phyloP scores from a whole-genome alignment of 345 rosid genomes.

The Brassica cretica region DNA sequence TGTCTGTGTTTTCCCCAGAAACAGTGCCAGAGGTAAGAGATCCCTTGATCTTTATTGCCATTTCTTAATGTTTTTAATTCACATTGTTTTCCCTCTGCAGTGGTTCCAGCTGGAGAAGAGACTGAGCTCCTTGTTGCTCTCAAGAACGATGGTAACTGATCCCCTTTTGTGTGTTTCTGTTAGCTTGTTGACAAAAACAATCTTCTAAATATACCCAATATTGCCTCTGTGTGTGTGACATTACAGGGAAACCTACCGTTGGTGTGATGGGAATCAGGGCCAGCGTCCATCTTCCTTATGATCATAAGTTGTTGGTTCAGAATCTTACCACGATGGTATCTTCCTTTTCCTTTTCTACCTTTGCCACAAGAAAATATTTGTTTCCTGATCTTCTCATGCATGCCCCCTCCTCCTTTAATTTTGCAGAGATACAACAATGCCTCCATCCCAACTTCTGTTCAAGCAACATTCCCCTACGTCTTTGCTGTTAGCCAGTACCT shows the following conservation, averaged over 20 bases:
- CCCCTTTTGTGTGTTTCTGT: background rate
- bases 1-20: conserved; percentile 77
- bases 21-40: conserved; percentile 63
- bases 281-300: conserved; percentile 84
- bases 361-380: conserved; percentile 1
- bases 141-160: conserved; percentile 75
- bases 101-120: conserved; percentile 86
- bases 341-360: background rate
- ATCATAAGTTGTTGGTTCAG: conserved; percentile 75
- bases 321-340: conserved; percentile 53
- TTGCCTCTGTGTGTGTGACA: background rate
- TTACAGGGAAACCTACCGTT: conserved; percentile 61
- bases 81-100: conserved; percentile 45
- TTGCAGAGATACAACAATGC: conserved; percentile 88
- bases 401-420: conserved; percentile 7
- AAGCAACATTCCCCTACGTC: conserved; percentile 83
- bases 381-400: background rate
- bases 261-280: conserved; percentile 85
- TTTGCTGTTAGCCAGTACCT: conserved; percentile 89
- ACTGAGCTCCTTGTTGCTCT: conserved; percentile 80
- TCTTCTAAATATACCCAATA: conserved; percentile 11
- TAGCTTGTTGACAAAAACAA: background rate
- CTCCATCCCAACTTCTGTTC: conserved; percentile 66
- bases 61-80: background rate
- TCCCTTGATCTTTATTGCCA: background rate